Evolutionary conservation across 495 filamentous ascomycete species (phyloP), one percentile per base, ranked within the genome.

Genomic region (Trichoderma reesei): DNA sequence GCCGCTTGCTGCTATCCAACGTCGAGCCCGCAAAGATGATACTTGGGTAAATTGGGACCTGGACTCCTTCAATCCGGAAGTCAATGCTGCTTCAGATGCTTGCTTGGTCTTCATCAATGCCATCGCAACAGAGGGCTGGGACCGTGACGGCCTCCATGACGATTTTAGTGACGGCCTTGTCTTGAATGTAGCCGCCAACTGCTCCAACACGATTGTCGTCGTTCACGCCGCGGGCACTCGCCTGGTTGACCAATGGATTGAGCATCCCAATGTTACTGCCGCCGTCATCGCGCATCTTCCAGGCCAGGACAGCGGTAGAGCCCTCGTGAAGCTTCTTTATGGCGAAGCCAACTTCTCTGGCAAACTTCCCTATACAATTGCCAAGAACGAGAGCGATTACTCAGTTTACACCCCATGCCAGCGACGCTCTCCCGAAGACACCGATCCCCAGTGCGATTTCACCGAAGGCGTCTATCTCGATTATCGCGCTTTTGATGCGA

Each of bases 311-410:
- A 78, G 77, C 9, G 86, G 86, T 1, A 76, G 77, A 39, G 78
- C 83, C 1, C 69, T 89, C 8, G 76, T 82, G 0, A 74, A 81
- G 7, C 68, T 90, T 1, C 73, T 90, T 1, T 88, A 86, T 68
- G 87, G 87, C 11, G 75, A 80, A 13, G 72, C 75, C 33, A 83
- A 81, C 42, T 83, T 82, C 0, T 85, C 80, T 0, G 89, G 87
- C 37, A 84, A 87, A 56, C 77, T 91, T 8, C 88, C 89, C 0
- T 92, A 90, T 67, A 89, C 85, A 0, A 82, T 91, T n/a, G 86
- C 85, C 5, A 76, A 78, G 34, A 82, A 85, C 59, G 85, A 83
- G 63, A 73, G 70, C 8, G 86, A 91, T 66, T 91, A 87, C 69
- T 77, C 77, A n/a, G 73, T 64, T 5, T 70, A 72, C 36, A 70